These are phyloP conservation scores for Phytophthora litchii DNA, from an alignment of 352 stramenopile species.

Conservation along the genomic window DNA sequence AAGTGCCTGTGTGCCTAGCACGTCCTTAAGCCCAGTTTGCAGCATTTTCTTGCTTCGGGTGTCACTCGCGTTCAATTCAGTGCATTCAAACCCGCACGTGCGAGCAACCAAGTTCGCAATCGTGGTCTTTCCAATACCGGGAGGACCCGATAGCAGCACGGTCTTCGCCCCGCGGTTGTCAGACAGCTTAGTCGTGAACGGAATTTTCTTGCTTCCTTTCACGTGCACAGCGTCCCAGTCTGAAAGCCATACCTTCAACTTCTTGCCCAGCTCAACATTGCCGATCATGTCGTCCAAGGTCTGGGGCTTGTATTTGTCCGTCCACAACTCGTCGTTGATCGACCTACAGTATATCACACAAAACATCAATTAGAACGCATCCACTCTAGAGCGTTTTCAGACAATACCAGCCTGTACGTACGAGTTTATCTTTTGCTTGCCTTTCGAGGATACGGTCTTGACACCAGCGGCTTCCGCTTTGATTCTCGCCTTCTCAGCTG, in stretches of 20 bases:
- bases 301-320: conserved; percentile 97
- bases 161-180: conserved; percentile 94
- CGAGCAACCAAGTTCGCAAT: conserved; percentile 93
- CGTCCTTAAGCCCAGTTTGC: conserved; percentile 89
- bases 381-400: background rate
- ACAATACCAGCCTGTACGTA: conserved; percentile 23
- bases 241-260: conserved; percentile 85
- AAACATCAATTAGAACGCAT: conserved; percentile 3
- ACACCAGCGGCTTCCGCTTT: conserved; percentile 51
- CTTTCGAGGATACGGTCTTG: conserved; percentile 49
- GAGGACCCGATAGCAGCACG: conserved; percentile 95
- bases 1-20: conserved; percentile 92
- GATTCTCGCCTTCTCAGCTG: conserved; percentile 59
- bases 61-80: conserved; percentile 98
- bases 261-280: conserved; percentile 90
- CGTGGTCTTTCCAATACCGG: conserved; percentile 96
- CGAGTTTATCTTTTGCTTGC: conserved; percentile 58
- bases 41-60: conserved; percentile 97
- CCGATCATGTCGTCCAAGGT: conserved; percentile 92
- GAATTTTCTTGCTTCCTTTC: conserved; percentile 83
- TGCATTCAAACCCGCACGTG: conserved; percentile 93
- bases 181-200: conserved; percentile 69
- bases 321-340: conserved; percentile 89
- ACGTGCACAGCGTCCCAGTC: conserved; percentile 87
- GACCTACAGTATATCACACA: conserved; percentile 30